These are phyloP conservation scores for Globisporangium ultimum DNA, from an alignment of 352 stramenopile species.

Conservation along the genomic window DNA sequence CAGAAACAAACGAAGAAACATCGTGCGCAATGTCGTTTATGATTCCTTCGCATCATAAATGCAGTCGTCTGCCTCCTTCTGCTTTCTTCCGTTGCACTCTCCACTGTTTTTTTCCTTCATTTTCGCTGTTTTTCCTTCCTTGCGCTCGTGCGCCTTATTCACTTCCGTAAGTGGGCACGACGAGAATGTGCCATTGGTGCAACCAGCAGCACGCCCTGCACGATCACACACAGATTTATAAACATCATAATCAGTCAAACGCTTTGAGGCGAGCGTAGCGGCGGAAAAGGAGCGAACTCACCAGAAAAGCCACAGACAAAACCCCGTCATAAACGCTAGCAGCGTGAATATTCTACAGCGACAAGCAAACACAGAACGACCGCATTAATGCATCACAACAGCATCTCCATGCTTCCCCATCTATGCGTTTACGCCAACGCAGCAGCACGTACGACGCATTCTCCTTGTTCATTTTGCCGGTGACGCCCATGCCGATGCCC, in stretches of 20 bases:
- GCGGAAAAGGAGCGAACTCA: too few relatives aligned
- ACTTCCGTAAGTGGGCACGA: constrained; percentile 72
- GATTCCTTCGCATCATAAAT: too few relatives aligned
- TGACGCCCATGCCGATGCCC: constrained; percentile 73
- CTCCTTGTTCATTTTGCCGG: constrained; percentile 81
- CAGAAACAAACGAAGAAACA: too few relatives aligned
- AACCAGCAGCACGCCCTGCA: constrained; percentile 83
- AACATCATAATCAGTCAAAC: too few relatives aligned
- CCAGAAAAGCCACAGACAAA: constrained; percentile 88
- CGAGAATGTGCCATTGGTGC: constrained; percentile 88
- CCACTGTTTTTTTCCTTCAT: neutral
- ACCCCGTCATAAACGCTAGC: constrained; percentile 73
- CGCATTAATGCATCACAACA: neutral
- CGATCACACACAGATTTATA: too few relatives aligned
- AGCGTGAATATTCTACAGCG: constrained; percentile 73
- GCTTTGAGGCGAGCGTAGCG: too few relatives aligned
- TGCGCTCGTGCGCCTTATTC: constrained; percentile 37
- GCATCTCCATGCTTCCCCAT: neutral
- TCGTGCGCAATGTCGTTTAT: too few relatives aligned
- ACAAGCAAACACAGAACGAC: constrained; percentile 2
- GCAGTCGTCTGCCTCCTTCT: neutral
- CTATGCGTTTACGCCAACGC: too few relatives aligned
- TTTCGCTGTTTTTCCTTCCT: constrained; percentile 1
- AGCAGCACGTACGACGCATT: constrained; percentile 76
- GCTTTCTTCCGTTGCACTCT: neutral